These are phyloP conservation scores for Globisporangium irregulare DNA, from an alignment of 352 stramenopile species.

Conservation along the genomic window DNA sequence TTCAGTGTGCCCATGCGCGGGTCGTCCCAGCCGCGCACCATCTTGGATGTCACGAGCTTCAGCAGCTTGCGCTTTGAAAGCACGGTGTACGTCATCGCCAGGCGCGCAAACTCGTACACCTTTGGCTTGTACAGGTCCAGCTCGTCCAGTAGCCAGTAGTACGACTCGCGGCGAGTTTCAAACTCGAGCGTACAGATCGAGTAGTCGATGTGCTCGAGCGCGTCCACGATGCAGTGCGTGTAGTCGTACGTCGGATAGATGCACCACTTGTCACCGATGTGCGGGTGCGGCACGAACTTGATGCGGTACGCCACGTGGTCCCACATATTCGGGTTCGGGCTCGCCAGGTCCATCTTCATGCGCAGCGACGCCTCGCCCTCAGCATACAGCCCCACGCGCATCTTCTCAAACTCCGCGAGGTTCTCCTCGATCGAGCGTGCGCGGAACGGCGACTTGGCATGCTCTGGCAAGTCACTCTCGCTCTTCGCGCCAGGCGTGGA, in stretches of 20 bases:
- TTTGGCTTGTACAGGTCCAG: conserved; percentile 98
- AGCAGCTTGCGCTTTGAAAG: conserved; percentile 98
- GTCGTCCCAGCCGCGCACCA: conserved; percentile 93
- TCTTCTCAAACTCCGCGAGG: conserved; percentile 96
- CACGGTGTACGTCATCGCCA: conserved; percentile 98
- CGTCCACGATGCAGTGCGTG: conserved; percentile 98
- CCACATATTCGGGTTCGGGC: conserved; percentile 99
- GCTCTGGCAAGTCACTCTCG: conserved; percentile 49
- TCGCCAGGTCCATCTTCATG: conserved; percentile 99
- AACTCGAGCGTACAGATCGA: conserved; percentile 99
- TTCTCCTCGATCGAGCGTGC: conserved; percentile 94
- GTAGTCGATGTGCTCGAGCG: conserved; percentile 99
- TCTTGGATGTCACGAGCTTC: conserved; percentile 95
- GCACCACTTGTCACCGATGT: conserved; percentile 97
- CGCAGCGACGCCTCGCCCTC: conserved; percentile 92
- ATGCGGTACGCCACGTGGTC: conserved; percentile 98
- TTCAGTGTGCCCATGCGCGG: conserved; percentile 98
- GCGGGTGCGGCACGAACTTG: conserved; percentile 96
- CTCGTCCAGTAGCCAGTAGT: conserved; percentile 98
- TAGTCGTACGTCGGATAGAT: conserved; percentile 99
- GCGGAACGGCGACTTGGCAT: conserved; percentile 88
- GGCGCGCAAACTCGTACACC: conserved; percentile 95
- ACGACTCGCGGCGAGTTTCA: conserved; percentile 97
- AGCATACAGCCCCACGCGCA: conserved; percentile 91
- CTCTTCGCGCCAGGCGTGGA: conserved; percentile 47